Evolutionary conservation across 768 basidiomycete genomes (phyloP).

Genomic region (Russula brevipes): DNA sequence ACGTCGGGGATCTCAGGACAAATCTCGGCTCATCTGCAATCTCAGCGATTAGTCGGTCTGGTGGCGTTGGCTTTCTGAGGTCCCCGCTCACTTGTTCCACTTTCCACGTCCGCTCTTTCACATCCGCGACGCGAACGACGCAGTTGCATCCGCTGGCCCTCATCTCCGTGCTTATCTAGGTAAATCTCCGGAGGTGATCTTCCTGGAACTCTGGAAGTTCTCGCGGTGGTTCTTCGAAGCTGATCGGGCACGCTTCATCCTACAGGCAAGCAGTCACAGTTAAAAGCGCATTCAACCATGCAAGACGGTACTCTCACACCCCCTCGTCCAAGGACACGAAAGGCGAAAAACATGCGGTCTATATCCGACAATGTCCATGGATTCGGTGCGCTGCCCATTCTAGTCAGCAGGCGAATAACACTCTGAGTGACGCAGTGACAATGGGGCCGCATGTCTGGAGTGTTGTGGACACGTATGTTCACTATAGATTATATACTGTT

Average conservation of each 20-base stretch:
- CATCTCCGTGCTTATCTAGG: background rate
- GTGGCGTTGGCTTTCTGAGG: background rate
- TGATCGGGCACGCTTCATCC: constrained; percentile 8
- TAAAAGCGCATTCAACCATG: constrained; percentile 6
- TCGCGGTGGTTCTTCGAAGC: constrained; percentile 2
- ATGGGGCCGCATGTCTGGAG: constrained; percentile 35
- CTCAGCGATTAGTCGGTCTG: background rate
- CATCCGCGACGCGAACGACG: background rate
- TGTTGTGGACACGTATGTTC: constrained; percentile 65
- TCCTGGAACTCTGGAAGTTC: background rate
- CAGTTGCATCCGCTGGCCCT: background rate
- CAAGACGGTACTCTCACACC: background rate
- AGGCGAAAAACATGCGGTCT: constrained; percentile 8
- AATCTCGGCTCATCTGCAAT: constrained; percentile 7
- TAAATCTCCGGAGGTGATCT: background rate
- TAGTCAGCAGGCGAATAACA: background rate
- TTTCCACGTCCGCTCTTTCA: too few relatives aligned
- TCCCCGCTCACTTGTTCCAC: too few relatives aligned
- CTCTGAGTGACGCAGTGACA: constrained; percentile 10
- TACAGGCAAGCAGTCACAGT: constrained; percentile 10
- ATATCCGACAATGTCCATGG: constrained; percentile 18
- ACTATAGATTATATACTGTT: background rate
- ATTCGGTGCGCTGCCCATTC: constrained; percentile 6
- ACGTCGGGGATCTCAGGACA: constrained; percentile 6
- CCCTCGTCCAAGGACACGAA: background rate